Base-by-base conservation (phyloP, 768 basidiomycete species). In the Hygrophoropsis aurantiaca region DNA sequence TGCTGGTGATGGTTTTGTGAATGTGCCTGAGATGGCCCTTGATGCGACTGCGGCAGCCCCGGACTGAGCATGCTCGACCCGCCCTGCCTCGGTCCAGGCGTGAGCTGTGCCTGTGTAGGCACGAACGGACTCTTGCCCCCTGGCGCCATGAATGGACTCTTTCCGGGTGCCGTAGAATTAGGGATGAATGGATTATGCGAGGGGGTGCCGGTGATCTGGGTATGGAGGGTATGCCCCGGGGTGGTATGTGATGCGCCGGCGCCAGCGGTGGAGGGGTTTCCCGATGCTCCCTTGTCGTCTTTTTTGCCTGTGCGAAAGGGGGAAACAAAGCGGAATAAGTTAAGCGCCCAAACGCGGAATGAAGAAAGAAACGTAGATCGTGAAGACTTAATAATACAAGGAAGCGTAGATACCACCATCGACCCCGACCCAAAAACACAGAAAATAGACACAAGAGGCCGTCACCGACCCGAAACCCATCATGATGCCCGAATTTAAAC, bases 301-400 rank as follows among this genome's bases (percentile, higher is more conserved):
- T 48, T 65, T 40, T 61, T 67, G 36, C 39, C 64, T 65, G 27
- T 21, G n/a, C n/a, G n/a, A 6, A 16, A 30, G 3, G 35, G 27
- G 27, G 6, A 21, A 9, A 6, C 11, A 34, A 38, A 39, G 19
- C 21, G 7, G 38, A 13, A 40, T 59, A 15, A 66, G 50, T 24
- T 38, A 38, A 56, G 41, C 27, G 27, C 27, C 27, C 27, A 30
- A 30, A 13, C 6, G 27, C 7, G 27, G 13, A 13, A 30, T 30
- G 13, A 13, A 30, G 27, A 7, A 13, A 30, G 27, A 30, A 7
- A 30, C 27, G 27, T 30, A 30, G 27, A 13, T n/a, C n/a, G n/a
- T n/a, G n/a, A n/a, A n/a, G n/a, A n/a, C n/a, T n/a, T n/a, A n/a
- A n/a, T n/a, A n/a, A n/a, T n/a, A n/a, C n/a, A n/a, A n/a, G n/a